Percentiles rank a stretch among this genome's conserved stretches.
Conservation (phyloP, 495 filamentous ascomycete genomes). For the Podospora sp. region DNA sequence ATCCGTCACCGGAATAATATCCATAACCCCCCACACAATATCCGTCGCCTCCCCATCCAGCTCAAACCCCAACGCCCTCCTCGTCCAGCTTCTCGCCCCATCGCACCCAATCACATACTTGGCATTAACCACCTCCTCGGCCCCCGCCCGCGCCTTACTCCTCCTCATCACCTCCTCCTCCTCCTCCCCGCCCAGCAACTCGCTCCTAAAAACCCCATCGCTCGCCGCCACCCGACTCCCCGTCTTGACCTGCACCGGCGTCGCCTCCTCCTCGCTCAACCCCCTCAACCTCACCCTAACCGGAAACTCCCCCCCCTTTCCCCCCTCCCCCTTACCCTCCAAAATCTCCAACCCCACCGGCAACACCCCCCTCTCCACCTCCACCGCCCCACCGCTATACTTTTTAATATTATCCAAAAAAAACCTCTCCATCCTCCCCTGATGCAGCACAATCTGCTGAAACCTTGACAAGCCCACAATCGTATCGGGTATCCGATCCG, state of each 20-base stretch:
- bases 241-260: slow-evolving; percentile 41
- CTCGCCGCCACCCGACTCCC: slow-evolving; percentile 34
- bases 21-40: slow-evolving; percentile 67
- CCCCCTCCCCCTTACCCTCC: slow-evolving; percentile 49
- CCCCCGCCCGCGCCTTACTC: slow-evolving; percentile 42
- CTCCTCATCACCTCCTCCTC: slow-evolving; percentile 51
- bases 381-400: slow-evolving; percentile 44
- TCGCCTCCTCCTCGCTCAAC: slow-evolving; percentile 50
- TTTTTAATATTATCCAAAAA: slow-evolving; percentile 54
- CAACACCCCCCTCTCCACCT: slow-evolving; percentile 56
- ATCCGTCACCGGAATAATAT: slow-evolving; percentile 68
- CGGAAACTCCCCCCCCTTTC: slow-evolving; percentile 56
- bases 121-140: slow-evolving; percentile 47
- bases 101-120: slow-evolving; percentile 73
- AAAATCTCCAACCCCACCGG: slow-evolving; percentile 49
- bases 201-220: slow-evolving; percentile 54
- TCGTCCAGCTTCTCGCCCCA: slow-evolving; percentile 65
- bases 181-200: slow-evolving; percentile 56
- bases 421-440: slow-evolving; percentile 60
- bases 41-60: slow-evolving; percentile 65
- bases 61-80: slow-evolving; percentile 56
- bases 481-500: slow-evolving; percentile 54
- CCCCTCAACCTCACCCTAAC: slow-evolving; percentile 52
- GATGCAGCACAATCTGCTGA: slow-evolving; percentile 57
- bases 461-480: slow-evolving; percentile 55